Evolutionary conservation across 139 green algal species (phyloP), one percentile per base, ranked within the genome.

Genomic region (Chlorokybus atmophyticus): DNA sequence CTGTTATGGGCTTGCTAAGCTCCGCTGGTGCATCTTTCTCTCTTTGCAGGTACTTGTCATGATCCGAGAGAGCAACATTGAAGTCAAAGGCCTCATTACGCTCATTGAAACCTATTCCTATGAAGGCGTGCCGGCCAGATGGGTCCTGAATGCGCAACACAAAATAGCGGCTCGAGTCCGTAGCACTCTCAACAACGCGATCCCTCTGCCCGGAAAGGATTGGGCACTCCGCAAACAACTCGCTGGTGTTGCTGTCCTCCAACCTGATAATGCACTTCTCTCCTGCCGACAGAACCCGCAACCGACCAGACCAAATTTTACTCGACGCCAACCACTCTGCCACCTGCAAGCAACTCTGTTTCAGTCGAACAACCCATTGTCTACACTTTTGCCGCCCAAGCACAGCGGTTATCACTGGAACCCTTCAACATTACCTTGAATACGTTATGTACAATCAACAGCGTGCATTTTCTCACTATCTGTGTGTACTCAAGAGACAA

Each of bases 81-180:
- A 75, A 75, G 49, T 75, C 67, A 25, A 61, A 74, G 17, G 64
- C 48, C 2, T 68, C 4, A 29, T 60, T 68, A n/a, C 67, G 29
- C 31, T 75, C 67, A 7, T 38, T 55, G 52, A 75, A 75, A 10
- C 67, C 67, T 6, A 75, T 39, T 6, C 67, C 67, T 14, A 75
- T 40, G 41, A 75, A 75, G 3, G 67, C 67, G 44, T 75, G 67
- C 1, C 51, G 31, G 3, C 59, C 49, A 5, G 25, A n/a, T 2
- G 50, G 47, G 48, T 74, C 67, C 56, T 63, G 44, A 38, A 75
- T 62, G 3, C 48, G 38, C 28, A 75, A 42, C 25, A 75, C 64
- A 32, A 74, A 75, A 57, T 75, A 69, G 21, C 67, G 42, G 2
- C 47, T 64, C 42, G 44, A 64, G 50, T 75, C 67, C 23, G 44